phyloP scores from a whole-genome alignment of 768 basidiomycete genomes.

The Boletus reticulatus region DNA sequence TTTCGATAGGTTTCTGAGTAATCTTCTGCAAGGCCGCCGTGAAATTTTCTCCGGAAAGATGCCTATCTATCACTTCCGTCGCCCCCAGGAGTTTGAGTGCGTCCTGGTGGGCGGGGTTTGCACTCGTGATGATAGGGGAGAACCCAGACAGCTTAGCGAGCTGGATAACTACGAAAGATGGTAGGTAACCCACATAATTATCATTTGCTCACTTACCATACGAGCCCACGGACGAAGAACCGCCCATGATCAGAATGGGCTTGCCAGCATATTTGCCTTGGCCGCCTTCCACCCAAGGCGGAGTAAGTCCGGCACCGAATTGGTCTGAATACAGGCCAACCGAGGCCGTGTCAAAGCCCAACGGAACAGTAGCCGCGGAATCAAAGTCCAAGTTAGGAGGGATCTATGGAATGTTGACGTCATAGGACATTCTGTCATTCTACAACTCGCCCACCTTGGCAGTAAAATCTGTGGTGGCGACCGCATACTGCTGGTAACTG shows the following conservation, averaged over 20 bases:
- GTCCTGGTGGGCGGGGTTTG: constrained; percentile 30
- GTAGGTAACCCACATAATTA: not conserved
- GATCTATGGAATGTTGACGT: constrained; percentile 32
- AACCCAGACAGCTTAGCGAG: constrained; percentile 40
- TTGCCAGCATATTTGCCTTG: constrained; percentile 37
- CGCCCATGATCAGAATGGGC: constrained; percentile 49
- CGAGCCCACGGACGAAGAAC: constrained; percentile 48
- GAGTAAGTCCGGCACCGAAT: constrained; percentile 38
- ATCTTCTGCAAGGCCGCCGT: constrained; percentile 25
- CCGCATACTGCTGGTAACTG: constrained; percentile 41
- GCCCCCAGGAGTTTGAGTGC: constrained; percentile 38
- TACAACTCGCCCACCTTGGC: constrained; percentile 32
- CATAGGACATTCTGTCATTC: not conserved
- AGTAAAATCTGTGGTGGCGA: constrained; percentile 31
- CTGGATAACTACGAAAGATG: constrained; percentile 32
- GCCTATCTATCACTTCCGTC: constrained; percentile 39
- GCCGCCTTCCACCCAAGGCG: constrained; percentile 34
- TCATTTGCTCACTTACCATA: constrained; percentile 32
- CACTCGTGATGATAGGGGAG: constrained; percentile 40
- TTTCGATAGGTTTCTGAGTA: constrained; percentile 13
- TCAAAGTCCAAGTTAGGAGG: constrained; percentile 44
- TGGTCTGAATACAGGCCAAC: constrained; percentile 42
- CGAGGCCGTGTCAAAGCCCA: constrained; percentile 45
- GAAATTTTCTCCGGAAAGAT: constrained; percentile 12
- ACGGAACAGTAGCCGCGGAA: constrained; percentile 45